phyloP scores from a whole-genome alignment of 495 filamentous ascomycete species.

The Ascodesmis nigricans region DNA sequence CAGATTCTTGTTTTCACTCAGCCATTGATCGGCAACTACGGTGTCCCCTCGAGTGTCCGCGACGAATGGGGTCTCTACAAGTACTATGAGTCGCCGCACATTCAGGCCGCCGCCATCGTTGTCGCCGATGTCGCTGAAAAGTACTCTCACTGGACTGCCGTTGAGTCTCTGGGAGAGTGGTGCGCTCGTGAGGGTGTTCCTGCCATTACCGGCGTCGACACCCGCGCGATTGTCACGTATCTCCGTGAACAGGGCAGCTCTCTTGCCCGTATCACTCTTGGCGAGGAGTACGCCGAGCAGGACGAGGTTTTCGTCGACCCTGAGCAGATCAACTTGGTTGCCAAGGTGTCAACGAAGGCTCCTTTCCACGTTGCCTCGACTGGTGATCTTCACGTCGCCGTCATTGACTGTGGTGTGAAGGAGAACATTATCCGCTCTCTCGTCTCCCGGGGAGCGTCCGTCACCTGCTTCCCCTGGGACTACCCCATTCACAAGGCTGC shows the following conservation, averaged over 20 bases:
- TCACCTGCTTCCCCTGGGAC: conserved; percentile 86
- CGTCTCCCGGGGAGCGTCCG: conserved; percentile 63
- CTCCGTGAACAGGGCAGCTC: conserved; percentile 92
- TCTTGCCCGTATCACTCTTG: conserved; percentile 80
- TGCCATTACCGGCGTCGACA: conserved; percentile 91
- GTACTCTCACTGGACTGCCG: conserved; percentile 97
- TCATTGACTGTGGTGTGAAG: conserved; percentile 97
- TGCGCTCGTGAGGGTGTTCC: conserved; percentile 90
- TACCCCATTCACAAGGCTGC: conserved; percentile 96
- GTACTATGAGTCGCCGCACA: conserved; percentile 90
- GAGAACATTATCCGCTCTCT: conserved; percentile 95
- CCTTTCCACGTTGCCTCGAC: conserved; percentile 74
- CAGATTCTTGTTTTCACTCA: conserved; percentile 98
- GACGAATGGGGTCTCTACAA: conserved; percentile 62
- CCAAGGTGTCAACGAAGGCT: conserved; percentile 86
- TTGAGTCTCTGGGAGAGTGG: conserved; percentile 81
- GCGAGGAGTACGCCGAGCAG: conserved; percentile 94
- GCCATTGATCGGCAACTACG: conserved; percentile 97
- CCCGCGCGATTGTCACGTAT: conserved; percentile 82
- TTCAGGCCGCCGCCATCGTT: conserved; percentile 87
- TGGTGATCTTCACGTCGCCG: conserved; percentile 71
- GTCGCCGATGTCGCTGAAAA: conserved; percentile 82
- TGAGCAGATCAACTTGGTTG: conserved; percentile 86
- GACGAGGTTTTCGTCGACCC: conserved; percentile 92
- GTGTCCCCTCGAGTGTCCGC: conserved; percentile 50